phyloP scores from a whole-genome alignment of 2,329 filamentous ascomycete genomes.

The Niveomyces coronatus region DNA sequence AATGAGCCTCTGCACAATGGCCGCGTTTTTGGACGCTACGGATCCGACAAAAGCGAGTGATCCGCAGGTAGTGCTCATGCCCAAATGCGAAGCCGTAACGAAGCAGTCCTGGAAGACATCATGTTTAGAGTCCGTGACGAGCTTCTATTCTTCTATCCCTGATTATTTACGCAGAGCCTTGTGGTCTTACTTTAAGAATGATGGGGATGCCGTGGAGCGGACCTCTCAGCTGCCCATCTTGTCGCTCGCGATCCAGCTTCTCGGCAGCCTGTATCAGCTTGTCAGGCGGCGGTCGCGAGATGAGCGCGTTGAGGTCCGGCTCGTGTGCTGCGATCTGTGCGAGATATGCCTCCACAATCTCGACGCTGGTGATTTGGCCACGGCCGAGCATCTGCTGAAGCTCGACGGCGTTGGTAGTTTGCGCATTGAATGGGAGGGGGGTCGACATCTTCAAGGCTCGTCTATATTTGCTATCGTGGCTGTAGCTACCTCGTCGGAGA shows the following conservation, averaged over 20 bases:
- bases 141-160: too few species aligned
- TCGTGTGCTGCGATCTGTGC: conserved; percentile 12
- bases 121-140: too few species aligned
- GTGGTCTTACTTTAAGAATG: conserved; percentile 14
- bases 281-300: conserved; percentile 8
- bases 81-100: conserved; percentile 11
- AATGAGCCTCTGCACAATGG: conserved; percentile 12
- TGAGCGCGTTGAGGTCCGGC: conserved; percentile 9
- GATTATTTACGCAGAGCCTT: not conserved
- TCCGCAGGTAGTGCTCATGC: conserved; percentile 15
- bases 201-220: conserved; percentile 17
- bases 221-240: conserved; percentile 12
- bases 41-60: conserved; percentile 11
- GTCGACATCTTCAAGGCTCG: too few species aligned
- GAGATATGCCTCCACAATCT: conserved; percentile 7
- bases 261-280: conserved; percentile 9
- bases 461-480: not conserved
- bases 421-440: not conserved
- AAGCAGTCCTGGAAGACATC: conserved; percentile 12
- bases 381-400: conserved; percentile 1
- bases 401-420: conserved; percentile 7
- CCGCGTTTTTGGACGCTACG: conserved; percentile 10
- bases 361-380: conserved; percentile 5
- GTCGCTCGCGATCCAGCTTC: conserved; percentile 14
- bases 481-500: too few species aligned